Percentiles rank a stretch among this genome's conserved stretches.
Conservation (phyloP, 345 rosid genomes). For the Reutealis trisperma region DNA sequence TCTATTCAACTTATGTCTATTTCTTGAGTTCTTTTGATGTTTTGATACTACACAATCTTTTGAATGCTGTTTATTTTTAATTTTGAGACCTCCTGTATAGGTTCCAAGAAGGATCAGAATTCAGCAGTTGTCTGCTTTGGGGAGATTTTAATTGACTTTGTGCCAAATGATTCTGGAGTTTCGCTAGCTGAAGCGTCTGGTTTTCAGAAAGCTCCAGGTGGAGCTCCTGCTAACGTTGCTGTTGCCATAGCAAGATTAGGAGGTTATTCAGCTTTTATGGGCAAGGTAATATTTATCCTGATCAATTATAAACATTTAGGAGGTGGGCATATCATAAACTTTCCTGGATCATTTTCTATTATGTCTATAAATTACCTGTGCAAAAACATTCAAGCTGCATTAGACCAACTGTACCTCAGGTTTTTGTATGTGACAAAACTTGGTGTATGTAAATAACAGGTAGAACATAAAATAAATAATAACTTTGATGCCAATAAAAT, state of each 20-base stretch:
- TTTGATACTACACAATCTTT: no score
- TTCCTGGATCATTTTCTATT: not conserved
- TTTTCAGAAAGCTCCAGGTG: slow-evolving; percentile 93
- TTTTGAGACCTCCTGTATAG: not conserved
- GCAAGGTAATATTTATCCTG: slow-evolving; percentile 56
- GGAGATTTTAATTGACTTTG: slow-evolving; percentile 90
- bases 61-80: not conserved
- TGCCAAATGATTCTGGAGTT: slow-evolving; percentile 77
- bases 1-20: not conserved
- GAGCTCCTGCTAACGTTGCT: slow-evolving; percentile 99
- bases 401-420: no score
- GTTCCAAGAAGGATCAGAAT: slow-evolving; percentile 1
- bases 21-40: not conserved
- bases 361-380: no score
- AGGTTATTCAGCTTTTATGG: slow-evolving; percentile 89
- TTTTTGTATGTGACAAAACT: no score
- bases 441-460: no score
- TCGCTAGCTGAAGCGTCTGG: slow-evolving; percentile 94
- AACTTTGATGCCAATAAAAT: no score
- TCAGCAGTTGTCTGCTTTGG: slow-evolving; percentile 82
- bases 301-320: not conserved
- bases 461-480: no score
- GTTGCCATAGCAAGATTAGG: slow-evolving; percentile 86
- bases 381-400: no score
- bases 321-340: not conserved